Percentiles rank a stretch among this genome's conserved stretches.
Conservation (phyloP, 75 land plant species). For the Isoetes taiwanensis region DNA sequence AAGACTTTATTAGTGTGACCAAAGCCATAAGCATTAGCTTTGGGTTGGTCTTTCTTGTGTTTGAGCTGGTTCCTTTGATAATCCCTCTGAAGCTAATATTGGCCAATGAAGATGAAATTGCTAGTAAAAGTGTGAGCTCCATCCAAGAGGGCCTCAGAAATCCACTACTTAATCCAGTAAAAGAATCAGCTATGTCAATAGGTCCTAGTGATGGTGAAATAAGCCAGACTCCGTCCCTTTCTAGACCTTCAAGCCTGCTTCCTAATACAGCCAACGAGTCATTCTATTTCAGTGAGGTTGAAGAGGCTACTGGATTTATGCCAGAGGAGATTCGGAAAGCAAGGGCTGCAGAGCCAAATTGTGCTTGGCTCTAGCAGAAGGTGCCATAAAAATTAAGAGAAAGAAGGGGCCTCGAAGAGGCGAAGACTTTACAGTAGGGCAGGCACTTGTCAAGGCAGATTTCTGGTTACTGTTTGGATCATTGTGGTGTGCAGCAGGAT, state of each 20-base stretch:
- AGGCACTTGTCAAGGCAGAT: conserved; percentile 92
- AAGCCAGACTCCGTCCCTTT: too few relatives aligned
- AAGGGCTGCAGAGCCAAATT: conserved; percentile 21
- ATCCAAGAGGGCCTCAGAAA: too few relatives aligned
- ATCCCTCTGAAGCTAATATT: too few relatives aligned
- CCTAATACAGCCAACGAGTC: too few relatives aligned
- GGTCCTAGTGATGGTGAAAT: too few relatives aligned
- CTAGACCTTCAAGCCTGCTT: too few relatives aligned
- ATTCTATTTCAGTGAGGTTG: conserved; percentile 82
- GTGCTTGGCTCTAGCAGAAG: conserved; percentile 71
- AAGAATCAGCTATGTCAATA: too few relatives aligned
- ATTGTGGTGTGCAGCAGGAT: conserved; percentile 73
- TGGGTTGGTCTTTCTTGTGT: conserved; percentile 15
- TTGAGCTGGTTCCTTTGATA: conserved; percentile 23
- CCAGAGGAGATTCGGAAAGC: conserved; percentile 12
- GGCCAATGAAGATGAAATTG: too few relatives aligned
- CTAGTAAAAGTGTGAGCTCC: too few relatives aligned
- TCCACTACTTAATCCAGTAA: too few relatives aligned
- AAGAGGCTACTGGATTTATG: conserved; percentile 42
- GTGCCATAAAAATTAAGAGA: conserved; percentile 33
- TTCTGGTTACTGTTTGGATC: conserved; percentile 79
- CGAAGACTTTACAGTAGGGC: conserved; percentile 76
- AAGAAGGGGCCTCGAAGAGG: conserved; percentile 80
- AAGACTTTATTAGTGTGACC: conserved; percentile 15
- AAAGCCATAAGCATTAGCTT: conserved; percentile 5